A percentile compares a stretch with the other conserved stretches of the same genome.
These are phyloP conservation scores for Acanthamoeba triangularis DNA, from an alignment of 208 protist genomes.

Conservation along the genomic window DNA sequence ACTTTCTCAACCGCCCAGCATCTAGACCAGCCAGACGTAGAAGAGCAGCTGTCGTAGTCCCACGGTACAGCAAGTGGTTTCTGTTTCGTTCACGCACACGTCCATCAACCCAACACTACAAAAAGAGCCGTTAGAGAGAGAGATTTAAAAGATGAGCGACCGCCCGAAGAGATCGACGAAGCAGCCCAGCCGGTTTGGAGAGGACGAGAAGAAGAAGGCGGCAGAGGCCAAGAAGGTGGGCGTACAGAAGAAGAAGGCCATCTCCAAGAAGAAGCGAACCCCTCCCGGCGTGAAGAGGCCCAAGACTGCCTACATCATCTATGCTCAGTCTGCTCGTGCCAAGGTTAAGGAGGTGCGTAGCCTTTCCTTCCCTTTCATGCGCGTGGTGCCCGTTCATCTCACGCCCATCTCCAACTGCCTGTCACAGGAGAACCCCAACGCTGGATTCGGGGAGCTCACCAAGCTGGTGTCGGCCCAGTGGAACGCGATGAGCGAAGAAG, in stretches of 20 bases:
- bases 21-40: too few relatives aligned
- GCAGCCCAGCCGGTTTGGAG: not conserved
- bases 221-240: not conserved
- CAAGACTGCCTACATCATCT: conserved; percentile 23
- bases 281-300: conserved; percentile 1
- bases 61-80: too few relatives aligned
- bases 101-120: too few relatives aligned
- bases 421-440: not conserved
- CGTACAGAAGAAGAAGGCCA: conserved; percentile 27
- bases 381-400: too few relatives aligned
- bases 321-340: not conserved
- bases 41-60: too few relatives aligned
- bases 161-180: conserved; percentile 32
- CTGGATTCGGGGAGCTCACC: not conserved
- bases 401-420: too few relatives aligned
- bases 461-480: not conserved
- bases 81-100: too few relatives aligned
- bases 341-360: not conserved
- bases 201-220: not conserved
- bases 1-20: too few relatives aligned
- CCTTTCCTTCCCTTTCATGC: not conserved
- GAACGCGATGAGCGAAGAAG: conserved; percentile 5
- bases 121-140: too few relatives aligned
- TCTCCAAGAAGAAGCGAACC: not conserved
- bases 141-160: not conserved